Evolutionary conservation across 495 filamentous ascomycete genomes (phyloP).

Genomic region (Xylaria intraflava): DNA sequence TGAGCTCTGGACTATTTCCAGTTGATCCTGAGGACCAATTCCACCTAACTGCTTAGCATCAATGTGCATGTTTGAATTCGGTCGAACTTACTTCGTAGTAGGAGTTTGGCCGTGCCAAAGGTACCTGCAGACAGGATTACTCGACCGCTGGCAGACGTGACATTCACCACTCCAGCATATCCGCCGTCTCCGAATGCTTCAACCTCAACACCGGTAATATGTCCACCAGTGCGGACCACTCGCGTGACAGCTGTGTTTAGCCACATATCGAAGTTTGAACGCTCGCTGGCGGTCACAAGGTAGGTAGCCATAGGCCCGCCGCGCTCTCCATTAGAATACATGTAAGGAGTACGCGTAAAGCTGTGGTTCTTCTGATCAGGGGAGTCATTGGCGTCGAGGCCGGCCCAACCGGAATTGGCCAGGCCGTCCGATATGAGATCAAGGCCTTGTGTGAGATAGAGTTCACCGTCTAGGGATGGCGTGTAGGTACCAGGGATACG

Average conservation of each 20-base stretch:
- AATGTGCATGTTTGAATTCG: not conserved
- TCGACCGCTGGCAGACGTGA: slow-evolving; percentile 54
- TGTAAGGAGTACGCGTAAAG: slow-evolving; percentile 61
- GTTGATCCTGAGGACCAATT: slow-evolving; percentile 55
- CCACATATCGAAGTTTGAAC: slow-evolving; percentile 61
- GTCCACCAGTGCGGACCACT: slow-evolving; percentile 54
- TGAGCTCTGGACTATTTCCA: slow-evolving; percentile 45
- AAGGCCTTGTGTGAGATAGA: slow-evolving; percentile 63
- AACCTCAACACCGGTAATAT: slow-evolving; percentile 62
- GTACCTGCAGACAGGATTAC: slow-evolving; percentile 66
- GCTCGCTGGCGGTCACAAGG: slow-evolving; percentile 53
- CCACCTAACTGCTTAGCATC: slow-evolving; percentile 43
- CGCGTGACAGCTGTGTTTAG: slow-evolving; percentile 59
- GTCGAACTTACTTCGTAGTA: slow-evolving; percentile 30
- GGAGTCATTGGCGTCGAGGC: slow-evolving; percentile 52
- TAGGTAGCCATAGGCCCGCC: slow-evolving; percentile 71
- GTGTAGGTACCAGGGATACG: slow-evolving; percentile 64
- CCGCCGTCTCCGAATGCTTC: slow-evolving; percentile 50
- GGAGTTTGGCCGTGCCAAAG: slow-evolving; percentile 65
- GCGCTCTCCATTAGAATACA: slow-evolving; percentile 59
- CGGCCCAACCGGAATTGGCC: slow-evolving; percentile 51
- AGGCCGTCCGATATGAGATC: slow-evolving; percentile 52
- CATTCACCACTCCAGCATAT: slow-evolving; percentile 50
- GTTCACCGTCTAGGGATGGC: slow-evolving; percentile 61
- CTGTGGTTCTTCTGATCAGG: slow-evolving; percentile 62